Evolutionary conservation across 176 grass and related monocot genomes (phyloP), one percentile per base, ranked within the genome.

Genomic region (Lolium multiflorum): DNA sequence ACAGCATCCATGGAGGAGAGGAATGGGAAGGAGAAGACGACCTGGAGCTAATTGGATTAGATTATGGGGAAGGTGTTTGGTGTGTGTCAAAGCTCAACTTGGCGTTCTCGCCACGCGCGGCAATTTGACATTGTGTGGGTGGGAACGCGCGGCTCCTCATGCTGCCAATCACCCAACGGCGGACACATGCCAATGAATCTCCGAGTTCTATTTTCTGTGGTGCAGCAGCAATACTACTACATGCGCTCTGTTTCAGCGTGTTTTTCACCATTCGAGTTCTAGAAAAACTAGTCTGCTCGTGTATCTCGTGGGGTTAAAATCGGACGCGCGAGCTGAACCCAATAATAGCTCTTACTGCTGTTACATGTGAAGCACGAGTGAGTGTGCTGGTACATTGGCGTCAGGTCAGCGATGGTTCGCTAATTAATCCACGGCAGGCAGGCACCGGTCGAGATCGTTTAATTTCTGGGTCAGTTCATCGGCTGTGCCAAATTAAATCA

Each of bases 71-170:
- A 71, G 81, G 58, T 69, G 89, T 87, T 84, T 87, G 89, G 89
- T 84, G 89, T 91, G 89, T 62, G 89, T 84, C 20, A 49, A 76
- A 31, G 80, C 74, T 58, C 89, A 79, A 66, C 84, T 78, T 86
- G 83, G 84, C 84, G 85, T 83, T 35, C 38, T 15, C 0, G 15
- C 67, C 81, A 88, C 85, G 86, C 89, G 82, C 89, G 60, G 76
- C 50, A 55, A 84, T 50, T 54, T 28, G 77, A 43, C 75, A n/a
- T 0, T 60, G 26, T 63, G 88, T 43, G 41, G 79, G 81, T 91
- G 84, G 80, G 89, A 80, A 76, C 81, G 76, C 38, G 73, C 72
- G 61, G 54, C 41, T 43, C 38, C 38, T 48, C 39, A 22, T 86
- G 50, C 64, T 76, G 58, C 28, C 48, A 76, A 70, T 85, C n/a